Evolutionary conservation across 2,329 filamentous ascomycete species (phyloP).

Genomic region (Neoarthrinium moseri): DNA sequence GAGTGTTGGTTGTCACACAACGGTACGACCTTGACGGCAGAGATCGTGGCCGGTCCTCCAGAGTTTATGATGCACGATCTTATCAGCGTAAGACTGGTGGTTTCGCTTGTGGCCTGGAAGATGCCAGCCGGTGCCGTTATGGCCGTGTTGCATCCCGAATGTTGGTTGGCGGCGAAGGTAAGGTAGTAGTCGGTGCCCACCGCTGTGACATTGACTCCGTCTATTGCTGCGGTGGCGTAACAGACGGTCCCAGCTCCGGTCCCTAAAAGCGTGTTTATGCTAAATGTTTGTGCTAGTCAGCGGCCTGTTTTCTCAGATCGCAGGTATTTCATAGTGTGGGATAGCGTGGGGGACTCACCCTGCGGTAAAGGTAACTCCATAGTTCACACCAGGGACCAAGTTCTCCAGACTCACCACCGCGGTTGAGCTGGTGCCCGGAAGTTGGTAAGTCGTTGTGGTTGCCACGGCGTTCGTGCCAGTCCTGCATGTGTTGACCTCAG

Average conservation of each 20-base stretch:
- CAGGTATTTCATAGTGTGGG: too few relatives aligned
- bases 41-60: background rate
- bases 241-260: background rate
- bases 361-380: background rate
- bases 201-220: background rate
- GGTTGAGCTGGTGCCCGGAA: background rate
- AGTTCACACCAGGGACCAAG: background rate
- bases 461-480: background rate
- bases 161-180: background rate
- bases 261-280: background rate
- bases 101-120: background rate
- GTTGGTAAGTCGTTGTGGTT: background rate
- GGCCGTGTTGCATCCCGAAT: background rate
- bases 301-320: too few relatives aligned
- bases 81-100: background rate
- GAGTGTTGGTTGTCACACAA: background rate
- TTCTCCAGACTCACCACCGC: background rate
- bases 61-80: background rate
- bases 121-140: background rate
- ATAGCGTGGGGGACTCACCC: too few relatives aligned
- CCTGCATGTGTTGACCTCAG: background rate
- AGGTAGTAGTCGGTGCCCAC: background rate
- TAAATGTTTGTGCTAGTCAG: background rate
- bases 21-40: background rate
- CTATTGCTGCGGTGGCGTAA: background rate